These are phyloP conservation scores for Saccharomycopsis olivae DNA, from an alignment of 805 yeast genomes.

Conservation along the genomic window DNA sequence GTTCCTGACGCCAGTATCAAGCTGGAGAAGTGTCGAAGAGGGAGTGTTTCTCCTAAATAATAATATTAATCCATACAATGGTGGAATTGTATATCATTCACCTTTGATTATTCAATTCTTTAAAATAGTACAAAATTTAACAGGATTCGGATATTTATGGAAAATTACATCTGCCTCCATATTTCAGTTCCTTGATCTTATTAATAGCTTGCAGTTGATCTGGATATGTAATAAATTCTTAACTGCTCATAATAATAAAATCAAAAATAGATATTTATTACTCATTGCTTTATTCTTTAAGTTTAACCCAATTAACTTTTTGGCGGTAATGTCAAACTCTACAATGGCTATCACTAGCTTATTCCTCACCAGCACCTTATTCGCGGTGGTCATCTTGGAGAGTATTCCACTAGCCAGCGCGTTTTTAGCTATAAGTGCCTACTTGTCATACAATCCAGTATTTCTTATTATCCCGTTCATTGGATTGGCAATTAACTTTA, in stretches of 20 bases:
- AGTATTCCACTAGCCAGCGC: slow-evolving; percentile 34
- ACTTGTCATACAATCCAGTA: slow-evolving; percentile 35
- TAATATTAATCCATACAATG: slow-evolving; percentile 59
- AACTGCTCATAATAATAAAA: slow-evolving; percentile 11
- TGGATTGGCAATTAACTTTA: slow-evolving; percentile 23
- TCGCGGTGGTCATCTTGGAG: slow-evolving; percentile 29
- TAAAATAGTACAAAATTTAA: slow-evolving; percentile 24
- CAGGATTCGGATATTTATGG: slow-evolving; percentile 13
- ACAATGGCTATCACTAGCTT: slow-evolving; percentile 52
- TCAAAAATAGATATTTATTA: slow-evolving; percentile 22
- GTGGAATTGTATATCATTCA: slow-evolving; percentile 81
- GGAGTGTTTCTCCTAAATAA: slow-evolving; percentile 53
- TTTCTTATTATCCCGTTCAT: slow-evolving; percentile 40
- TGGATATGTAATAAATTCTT: slow-evolving; percentile 31
- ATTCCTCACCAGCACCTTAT: slow-evolving; percentile 38
- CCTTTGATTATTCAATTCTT: slow-evolving; percentile 49
- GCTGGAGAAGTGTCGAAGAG: slow-evolving; percentile 54
- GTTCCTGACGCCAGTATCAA: slow-evolving; percentile 63
- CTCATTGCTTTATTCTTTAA: slow-evolving; percentile 49
- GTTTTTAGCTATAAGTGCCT: slow-evolving; percentile 50
- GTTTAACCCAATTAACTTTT: slow-evolving; percentile 70
- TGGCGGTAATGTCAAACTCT: slow-evolving; percentile 61
- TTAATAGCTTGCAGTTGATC: slow-evolving; percentile 45
- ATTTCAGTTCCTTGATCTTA: slow-evolving; percentile 50
- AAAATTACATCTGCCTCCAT: slow-evolving; percentile 21